phyloP scores from a whole-genome alignment of 805 yeast species.

The Wickerhamiella kurtzmanii region DNA sequence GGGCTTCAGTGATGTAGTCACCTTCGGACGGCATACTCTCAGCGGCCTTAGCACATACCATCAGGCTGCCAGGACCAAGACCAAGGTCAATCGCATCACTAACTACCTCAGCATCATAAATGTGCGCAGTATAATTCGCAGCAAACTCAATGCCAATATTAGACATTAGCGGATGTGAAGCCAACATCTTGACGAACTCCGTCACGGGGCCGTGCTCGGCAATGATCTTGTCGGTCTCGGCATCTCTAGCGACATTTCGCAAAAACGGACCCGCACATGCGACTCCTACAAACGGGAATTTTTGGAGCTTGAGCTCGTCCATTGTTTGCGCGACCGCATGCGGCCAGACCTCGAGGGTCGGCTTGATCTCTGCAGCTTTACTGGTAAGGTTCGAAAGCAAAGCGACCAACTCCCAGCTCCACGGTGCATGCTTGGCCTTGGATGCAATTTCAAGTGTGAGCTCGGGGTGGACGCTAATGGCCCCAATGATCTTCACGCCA shows the following conservation, averaged over 20 bases:
- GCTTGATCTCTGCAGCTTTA: slow-evolving; percentile 2
- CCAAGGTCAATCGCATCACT: neutral
- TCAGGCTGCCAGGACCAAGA: neutral
- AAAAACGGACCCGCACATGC: slow-evolving; percentile 8
- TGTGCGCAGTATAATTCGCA: neutral
- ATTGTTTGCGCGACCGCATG: slow-evolving; percentile 5
- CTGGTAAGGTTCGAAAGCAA: slow-evolving; percentile 12
- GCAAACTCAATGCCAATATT: neutral
- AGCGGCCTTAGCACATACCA: neutral
- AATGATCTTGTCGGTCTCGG: slow-evolving; percentile 5
- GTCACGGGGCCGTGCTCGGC: neutral
- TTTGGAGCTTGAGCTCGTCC: slow-evolving; percentile 4
- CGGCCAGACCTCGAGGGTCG: slow-evolving; percentile 11
- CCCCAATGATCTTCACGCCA: neutral
- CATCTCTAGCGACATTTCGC: slow-evolving; percentile 12
- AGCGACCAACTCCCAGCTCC: slow-evolving; percentile 13
- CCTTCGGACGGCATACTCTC: neutral
- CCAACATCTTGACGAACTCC: neutral
- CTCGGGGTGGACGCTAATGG: neutral
- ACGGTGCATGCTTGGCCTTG: slow-evolving; percentile 4
- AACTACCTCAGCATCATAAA: neutral
- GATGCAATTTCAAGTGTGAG: neutral
- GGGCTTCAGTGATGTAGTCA: neutral
- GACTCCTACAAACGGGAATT: neutral
- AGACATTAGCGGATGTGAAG: neutral